phyloP scores from a whole-genome alignment of 208 protist species.

The Blastocrithidia nonstop region DNA sequence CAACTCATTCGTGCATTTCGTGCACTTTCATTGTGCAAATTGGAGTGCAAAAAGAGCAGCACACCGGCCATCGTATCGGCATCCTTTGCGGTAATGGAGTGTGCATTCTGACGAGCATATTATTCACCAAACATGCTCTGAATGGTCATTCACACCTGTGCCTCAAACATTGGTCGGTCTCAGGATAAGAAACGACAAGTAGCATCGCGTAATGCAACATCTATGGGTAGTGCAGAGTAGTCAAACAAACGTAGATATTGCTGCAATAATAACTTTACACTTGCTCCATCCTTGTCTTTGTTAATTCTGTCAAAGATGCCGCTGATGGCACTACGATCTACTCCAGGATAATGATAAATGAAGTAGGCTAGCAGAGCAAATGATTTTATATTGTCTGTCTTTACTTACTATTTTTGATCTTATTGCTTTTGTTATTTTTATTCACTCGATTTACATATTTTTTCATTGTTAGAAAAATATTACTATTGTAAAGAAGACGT shows the following conservation, averaged over 20 bases:
- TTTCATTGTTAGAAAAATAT: no score
- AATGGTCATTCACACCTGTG: slow-evolving; percentile 67
- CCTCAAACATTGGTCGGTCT: slow-evolving; percentile 80
- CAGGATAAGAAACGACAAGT: slow-evolving; percentile 81
- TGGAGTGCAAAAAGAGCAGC: slow-evolving; percentile 79
- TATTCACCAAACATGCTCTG: slow-evolving; percentile 58
- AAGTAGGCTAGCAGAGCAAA: slow-evolving; percentile 55
- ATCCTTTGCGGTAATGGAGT: slow-evolving; percentile 40
- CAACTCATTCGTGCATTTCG: slow-evolving; percentile 30
- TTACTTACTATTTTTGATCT: neutral
- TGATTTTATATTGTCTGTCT: neutral
- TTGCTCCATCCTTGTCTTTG: slow-evolving; percentile 17
- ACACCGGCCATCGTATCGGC: slow-evolving; percentile 72
- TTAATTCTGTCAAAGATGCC: slow-evolving; percentile 67
- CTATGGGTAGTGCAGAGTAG: slow-evolving; percentile 56
- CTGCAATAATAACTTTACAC: slow-evolving; percentile 24
- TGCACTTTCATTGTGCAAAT: slow-evolving; percentile 58
- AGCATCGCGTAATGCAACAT: slow-evolving; percentile 73
- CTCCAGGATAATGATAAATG: slow-evolving; percentile 41
- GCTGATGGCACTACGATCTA: slow-evolving; percentile 42
- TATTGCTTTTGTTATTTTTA: no score
- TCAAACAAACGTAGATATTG: slow-evolving; percentile 67
- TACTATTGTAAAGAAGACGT: no score
- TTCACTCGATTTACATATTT: no score
- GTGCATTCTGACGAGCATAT: slow-evolving; percentile 63